Conservation (phyloP, 345 rosid genomes). For the Euclidium syriacum region DNA sequence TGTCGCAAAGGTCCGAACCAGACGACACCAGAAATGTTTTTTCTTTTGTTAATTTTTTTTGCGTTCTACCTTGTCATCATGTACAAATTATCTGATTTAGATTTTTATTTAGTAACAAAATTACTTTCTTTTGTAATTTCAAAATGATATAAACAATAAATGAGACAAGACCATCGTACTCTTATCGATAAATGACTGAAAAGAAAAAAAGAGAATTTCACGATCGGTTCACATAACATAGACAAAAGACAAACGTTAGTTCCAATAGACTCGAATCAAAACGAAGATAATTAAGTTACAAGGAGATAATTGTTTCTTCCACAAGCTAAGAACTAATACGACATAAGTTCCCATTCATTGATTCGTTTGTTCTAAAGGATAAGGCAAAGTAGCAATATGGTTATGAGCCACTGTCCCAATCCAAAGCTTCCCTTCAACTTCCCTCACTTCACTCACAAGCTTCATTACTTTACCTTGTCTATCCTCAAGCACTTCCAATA, state of each 20-base stretch:
- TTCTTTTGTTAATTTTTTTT: not conserved
- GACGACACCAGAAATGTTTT: not conserved
- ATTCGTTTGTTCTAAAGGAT: constrained; percentile 38
- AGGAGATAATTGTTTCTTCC: not conserved
- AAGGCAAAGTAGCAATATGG: constrained; percentile 77
- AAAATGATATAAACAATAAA: too few species aligned
- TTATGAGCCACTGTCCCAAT: constrained; percentile 97
- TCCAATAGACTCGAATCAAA: not conserved
- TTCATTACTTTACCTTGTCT: constrained; percentile 78
- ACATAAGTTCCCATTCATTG: constrained; percentile 8
- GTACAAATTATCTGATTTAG: not conserved
- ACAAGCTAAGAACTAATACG: constrained; percentile 16
- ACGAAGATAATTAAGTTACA: constrained; percentile 7
- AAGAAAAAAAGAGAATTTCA: constrained; percentile 3
- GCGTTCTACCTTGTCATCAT: not conserved
- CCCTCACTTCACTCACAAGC: constrained; percentile 89
- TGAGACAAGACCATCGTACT: too few species aligned
- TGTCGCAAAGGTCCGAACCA: constrained; percentile 11
- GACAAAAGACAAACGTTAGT: not conserved
- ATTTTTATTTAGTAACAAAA: not conserved
- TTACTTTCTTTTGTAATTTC: not conserved
- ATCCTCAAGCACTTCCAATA: constrained; percentile 86
- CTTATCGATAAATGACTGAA: not conserved
- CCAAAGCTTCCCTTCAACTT: constrained; percentile 84
- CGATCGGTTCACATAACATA: constrained; percentile 11